These are phyloP conservation scores for Cyclotella distinguenda DNA, from an alignment of 108 stramenopile genomes.

Conservation along the genomic window DNA sequence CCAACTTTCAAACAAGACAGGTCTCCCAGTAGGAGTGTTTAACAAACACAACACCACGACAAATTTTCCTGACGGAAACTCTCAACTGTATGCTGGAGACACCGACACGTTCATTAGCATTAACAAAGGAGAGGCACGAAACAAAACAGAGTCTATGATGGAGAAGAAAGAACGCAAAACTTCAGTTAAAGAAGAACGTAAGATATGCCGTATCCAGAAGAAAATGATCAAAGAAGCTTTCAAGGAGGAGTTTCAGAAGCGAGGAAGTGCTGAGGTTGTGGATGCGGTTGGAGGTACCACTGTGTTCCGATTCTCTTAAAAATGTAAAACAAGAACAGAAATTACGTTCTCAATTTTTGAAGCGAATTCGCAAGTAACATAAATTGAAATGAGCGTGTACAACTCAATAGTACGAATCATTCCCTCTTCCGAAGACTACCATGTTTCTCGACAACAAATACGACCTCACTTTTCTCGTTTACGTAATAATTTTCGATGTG, in stretches of 20 bases:
- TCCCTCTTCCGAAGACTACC: no score
- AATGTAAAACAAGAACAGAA: no score
- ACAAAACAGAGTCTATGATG: constrained; percentile 71
- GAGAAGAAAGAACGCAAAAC: constrained; percentile 89
- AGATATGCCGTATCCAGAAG: constrained; percentile 89
- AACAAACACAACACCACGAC: constrained; percentile 20
- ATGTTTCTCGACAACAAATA: no score
- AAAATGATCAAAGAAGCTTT: constrained; percentile 88
- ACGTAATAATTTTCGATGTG: no score
- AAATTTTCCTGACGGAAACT: not conserved
- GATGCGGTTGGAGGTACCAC: constrained; percentile 77
- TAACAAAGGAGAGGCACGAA: constrained; percentile 82
- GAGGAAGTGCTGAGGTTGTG: constrained; percentile 44
- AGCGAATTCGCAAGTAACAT: no score
- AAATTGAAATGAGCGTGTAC: no score
- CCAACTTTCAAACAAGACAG: constrained; percentile 87
- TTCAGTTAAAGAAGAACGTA: constrained; percentile 80
- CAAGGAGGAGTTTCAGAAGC: constrained; percentile 74
- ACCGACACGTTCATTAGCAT: constrained; percentile 69
- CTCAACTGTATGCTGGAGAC: constrained; percentile 17
- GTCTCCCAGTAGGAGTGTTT: constrained; percentile 82
- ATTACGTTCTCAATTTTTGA: no score
- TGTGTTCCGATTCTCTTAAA: constrained; percentile 73
- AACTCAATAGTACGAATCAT: no score
- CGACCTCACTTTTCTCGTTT: no score